Conservation (phyloP, 2,329 filamentous ascomycete species). For the Pseudogymnoascus sp. region DNA sequence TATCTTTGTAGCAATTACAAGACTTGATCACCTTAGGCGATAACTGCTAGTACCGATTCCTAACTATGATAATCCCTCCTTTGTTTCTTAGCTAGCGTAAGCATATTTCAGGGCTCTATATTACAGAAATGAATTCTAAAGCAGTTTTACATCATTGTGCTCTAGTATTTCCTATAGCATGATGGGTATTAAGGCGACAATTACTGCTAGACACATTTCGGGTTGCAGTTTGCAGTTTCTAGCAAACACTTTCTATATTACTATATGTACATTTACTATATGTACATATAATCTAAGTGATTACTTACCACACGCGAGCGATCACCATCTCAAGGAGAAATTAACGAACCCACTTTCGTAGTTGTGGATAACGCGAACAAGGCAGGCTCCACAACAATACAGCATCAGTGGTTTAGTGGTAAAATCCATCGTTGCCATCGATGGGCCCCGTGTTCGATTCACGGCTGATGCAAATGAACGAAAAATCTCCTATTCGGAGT, state of each 20-base stretch:
- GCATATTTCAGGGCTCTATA: background rate
- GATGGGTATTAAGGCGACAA: no score
- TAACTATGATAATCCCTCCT: background rate
- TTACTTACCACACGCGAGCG: background rate
- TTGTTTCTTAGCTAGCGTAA: background rate
- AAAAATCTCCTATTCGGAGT: background rate
- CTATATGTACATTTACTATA: no score
- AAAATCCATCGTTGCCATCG: slow-evolving; percentile 32
- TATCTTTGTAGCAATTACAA: background rate
- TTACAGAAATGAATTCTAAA: background rate
- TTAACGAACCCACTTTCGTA: background rate
- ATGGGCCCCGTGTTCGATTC: slow-evolving; percentile 30
- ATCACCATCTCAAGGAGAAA: background rate
- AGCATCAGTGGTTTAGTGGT: slow-evolving; percentile 5
- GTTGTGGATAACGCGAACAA: background rate
- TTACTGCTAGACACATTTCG: no score
- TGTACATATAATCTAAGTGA: no score
- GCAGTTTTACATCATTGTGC: background rate
- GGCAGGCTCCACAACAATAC: background rate
- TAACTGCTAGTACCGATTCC: background rate
- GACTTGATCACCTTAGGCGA: background rate
- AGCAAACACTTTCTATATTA: no score
- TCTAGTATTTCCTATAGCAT: no score
- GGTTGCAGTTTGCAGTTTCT: no score
- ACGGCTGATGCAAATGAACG: slow-evolving; percentile 12